A percentile compares a stretch with the other conserved stretches of the same genome.
Evolutionary conservation across 345 rosid species (phyloP).

Genomic region (Capsella bursapastoris): DNA sequence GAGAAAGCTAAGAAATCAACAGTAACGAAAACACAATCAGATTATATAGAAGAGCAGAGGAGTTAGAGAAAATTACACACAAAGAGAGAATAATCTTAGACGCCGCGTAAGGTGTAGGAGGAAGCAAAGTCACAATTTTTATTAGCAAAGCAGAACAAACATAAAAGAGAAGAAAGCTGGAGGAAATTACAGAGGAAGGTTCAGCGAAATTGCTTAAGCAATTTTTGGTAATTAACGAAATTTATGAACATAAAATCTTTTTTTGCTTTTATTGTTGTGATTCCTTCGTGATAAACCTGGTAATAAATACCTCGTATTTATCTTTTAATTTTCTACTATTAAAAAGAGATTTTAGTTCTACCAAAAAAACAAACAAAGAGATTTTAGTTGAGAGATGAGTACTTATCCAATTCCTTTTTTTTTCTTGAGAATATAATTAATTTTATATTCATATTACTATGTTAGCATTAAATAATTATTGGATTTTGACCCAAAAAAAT

Average conservation of each 20-base stretch:
- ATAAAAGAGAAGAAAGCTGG: neutral
- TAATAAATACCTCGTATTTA: too few species aligned
- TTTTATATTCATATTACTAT: too few species aligned
- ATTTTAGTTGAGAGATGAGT: too few species aligned
- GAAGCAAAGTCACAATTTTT: neutral
- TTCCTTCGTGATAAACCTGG: neutral
- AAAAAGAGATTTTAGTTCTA: too few species aligned
- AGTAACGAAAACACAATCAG: slow-evolving; percentile 7
- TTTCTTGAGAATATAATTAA: too few species aligned
- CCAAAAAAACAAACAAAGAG: too few species aligned
- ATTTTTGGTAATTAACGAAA: neutral
- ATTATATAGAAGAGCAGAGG: neutral
- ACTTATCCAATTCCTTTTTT: too few species aligned
- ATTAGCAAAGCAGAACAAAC: neutral
- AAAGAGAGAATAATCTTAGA: neutral
- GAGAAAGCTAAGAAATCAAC: neutral
- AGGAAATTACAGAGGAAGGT: slow-evolving; percentile 19
- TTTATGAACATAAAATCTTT: neutral
- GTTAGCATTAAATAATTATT: too few species aligned
- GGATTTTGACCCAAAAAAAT: too few species aligned
- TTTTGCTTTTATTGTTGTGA: neutral
- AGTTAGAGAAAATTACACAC: neutral
- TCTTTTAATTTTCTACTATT: too few species aligned
- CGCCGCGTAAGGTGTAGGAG: too few species aligned
- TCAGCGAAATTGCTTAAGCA: slow-evolving; percentile 1